phyloP scores from a whole-genome alignment of 2,329 filamentous ascomycete species.

The Aspergillus awamori region DNA sequence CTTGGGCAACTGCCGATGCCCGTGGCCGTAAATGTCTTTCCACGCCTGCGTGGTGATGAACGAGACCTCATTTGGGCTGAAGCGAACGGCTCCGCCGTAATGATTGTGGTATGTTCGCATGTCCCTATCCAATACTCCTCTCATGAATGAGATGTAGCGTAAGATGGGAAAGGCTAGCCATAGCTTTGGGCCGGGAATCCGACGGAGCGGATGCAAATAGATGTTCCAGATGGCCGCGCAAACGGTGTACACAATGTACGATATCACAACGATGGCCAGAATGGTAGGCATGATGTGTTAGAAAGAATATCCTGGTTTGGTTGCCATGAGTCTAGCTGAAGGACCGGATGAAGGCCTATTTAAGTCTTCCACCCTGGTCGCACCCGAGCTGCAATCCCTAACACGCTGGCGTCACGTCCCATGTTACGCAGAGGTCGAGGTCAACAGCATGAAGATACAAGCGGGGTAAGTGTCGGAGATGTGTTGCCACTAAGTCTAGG shows the following conservation, averaged over 20 bases:
- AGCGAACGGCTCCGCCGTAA: slow-evolving; percentile 31
- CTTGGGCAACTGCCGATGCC: slow-evolving; percentile 19
- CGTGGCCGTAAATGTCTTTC: slow-evolving; percentile 32
- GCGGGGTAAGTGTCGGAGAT: background rate
- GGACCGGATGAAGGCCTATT: background rate
- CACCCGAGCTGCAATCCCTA: background rate
- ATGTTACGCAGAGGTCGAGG: background rate
- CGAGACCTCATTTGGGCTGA: slow-evolving; percentile 37
- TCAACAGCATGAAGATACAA: background rate
- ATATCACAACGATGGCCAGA: background rate
- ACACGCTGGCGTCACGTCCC: background rate
- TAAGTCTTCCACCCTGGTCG: background rate
- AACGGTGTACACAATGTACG: background rate
- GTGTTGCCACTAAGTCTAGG: background rate
- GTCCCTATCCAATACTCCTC: slow-evolving; percentile 15
- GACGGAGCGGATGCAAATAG: slow-evolving; percentile 19
- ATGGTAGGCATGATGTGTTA: background rate
- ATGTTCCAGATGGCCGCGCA: slow-evolving; percentile 19
- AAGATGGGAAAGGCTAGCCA: slow-evolving; percentile 23
- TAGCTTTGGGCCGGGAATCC: slow-evolving; percentile 19
- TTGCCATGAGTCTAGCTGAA: background rate
- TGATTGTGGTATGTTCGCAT: slow-evolving; percentile 10
- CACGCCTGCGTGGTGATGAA: slow-evolving; percentile 30
- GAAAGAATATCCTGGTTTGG: background rate
- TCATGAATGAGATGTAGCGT: slow-evolving; percentile 11